Evolutionary conservation across 2,329 filamentous ascomycete genomes (phyloP), one percentile per base, ranked within the genome.

Genomic region (Trichoderma sp.): DNA sequence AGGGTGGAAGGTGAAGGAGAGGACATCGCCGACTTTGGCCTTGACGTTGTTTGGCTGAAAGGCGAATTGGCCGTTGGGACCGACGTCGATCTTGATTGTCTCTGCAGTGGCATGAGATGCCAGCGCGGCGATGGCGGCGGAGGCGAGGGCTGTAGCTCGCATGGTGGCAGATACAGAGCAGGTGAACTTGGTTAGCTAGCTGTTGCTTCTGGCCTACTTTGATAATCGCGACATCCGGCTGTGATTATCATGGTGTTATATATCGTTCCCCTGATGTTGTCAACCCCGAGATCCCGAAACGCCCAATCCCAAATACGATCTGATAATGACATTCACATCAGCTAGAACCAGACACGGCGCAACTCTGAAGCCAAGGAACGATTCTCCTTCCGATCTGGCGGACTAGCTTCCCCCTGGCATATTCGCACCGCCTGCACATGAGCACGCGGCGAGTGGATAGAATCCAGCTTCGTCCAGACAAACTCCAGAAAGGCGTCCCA

Each of bases 51-150:
- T 50, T 6, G 64, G 64, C 7, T 50, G 30, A 26, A 63, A 66
- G 1, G 58, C 12, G 12, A 66, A 34, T 28, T 28, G 26, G n/a
- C 59, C 59, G 34, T 63, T 63, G 7, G 28, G 26, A 48, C 64
- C 64, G 39, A 56, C 64, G 52, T 66, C 58, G 26, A 66, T 51
- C 19, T 24, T 44, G n/a, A 66, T 66, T 3, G 50, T 56, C 17
- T 43, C 30, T 19, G 64, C 64, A 47, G 30, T 43, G 34, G 30
- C 51, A 14, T 48, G 41, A 5, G 30, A 44, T 12, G 59, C 50
- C 56, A 86, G 88, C 73, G 85, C 83, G 7, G 55, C 19, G 30
- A 39, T 19, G 15, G 63, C 56, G 10, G 39, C 56, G 26, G 41
- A 28, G 19, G 54, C 24, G 41, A 58, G 12, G 52, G 63, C 21